Percentiles rank a stretch among this genome's conserved stretches.
phyloP scores from a whole-genome alignment of 768 basidiomycete species.

The Pleurotus giganteus region DNA sequence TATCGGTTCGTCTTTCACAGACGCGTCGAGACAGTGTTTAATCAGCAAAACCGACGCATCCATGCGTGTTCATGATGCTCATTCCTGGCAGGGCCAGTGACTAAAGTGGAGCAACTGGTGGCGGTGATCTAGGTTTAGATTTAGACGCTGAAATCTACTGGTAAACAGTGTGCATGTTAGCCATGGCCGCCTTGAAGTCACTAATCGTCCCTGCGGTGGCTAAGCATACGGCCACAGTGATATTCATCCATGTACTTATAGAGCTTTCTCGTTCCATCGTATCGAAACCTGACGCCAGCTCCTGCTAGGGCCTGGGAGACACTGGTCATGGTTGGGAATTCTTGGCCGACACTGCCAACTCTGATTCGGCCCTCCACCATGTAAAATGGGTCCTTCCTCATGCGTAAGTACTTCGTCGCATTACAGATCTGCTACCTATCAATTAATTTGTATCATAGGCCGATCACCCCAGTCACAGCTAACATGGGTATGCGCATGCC shows the following conservation, averaged over 20 bases:
- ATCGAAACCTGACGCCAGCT: not conserved
- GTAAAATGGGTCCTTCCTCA: constrained; percentile 91
- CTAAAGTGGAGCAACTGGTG: too few species aligned
- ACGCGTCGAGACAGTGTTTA: too few species aligned
- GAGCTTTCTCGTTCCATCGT: not conserved
- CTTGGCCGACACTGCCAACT: constrained; percentile 65
- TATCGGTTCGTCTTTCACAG: too few species aligned
- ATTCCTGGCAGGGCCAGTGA: not conserved
- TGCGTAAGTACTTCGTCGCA: constrained; percentile 46
- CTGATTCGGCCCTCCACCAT: constrained; percentile 55
- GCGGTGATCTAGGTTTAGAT: too few species aligned
- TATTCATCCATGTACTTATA: constrained; percentile 14
- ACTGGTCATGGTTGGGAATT: constrained; percentile 75
- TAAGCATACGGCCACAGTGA: constrained; percentile 72
- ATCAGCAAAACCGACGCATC: too few species aligned
- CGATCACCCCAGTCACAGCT: constrained; percentile 62
- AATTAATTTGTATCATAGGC: constrained; percentile 37
- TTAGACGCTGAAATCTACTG: not conserved
- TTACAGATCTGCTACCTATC: not conserved
- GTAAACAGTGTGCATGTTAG: not conserved
- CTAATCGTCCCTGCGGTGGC: constrained; percentile 51
- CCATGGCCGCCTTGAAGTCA: constrained; percentile 37
- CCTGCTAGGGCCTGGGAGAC: constrained; percentile 71
- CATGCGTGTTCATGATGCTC: too few species aligned
- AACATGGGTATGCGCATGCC: constrained; percentile 76